Percentiles rank a stretch among this genome's conserved stretches.
These are phyloP conservation scores for Phylloporus rhodoxanthus DNA, from an alignment of 768 basidiomycete species.

Conservation along the genomic window DNA sequence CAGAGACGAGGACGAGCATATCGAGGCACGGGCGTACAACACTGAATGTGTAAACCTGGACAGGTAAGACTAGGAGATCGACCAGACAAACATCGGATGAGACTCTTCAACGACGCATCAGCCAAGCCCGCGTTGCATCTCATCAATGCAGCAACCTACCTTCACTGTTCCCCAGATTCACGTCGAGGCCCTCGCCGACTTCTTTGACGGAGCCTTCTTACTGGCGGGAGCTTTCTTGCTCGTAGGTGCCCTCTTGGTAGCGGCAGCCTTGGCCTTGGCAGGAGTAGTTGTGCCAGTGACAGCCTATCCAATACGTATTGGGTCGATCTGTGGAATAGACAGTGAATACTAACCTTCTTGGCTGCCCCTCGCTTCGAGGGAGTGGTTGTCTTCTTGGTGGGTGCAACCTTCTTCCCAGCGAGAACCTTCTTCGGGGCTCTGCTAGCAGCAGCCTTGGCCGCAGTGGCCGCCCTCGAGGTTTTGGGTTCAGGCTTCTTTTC, in stretches of 20 bases:
- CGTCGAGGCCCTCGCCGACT: conserved; percentile 15
- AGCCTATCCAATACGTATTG: conserved; percentile 33
- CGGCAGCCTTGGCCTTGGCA: conserved; percentile 28
- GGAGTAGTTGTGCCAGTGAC: conserved; percentile 45
- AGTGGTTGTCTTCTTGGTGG: conserved; percentile 37
- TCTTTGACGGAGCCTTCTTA: conserved; percentile 24
- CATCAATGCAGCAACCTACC: background rate
- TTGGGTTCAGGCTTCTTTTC: conserved; percentile 29
- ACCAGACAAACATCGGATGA: background rate
- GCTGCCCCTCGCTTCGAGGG: conserved; percentile 46
- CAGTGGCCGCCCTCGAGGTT: conserved; percentile 19
- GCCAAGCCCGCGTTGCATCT: background rate
- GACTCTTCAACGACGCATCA: background rate
- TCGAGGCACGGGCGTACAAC: conserved; percentile 28
- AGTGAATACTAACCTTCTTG: conserved; percentile 50
- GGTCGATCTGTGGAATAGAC: background rate
- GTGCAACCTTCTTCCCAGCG: conserved; percentile 28
- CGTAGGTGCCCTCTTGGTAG: conserved; percentile 31
- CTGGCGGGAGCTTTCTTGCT: conserved; percentile 22
- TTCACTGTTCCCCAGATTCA: conserved; percentile 9
- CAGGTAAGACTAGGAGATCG: conserved; percentile 8
- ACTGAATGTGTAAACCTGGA: conserved; percentile 9
- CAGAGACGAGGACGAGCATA: conserved; percentile 18
- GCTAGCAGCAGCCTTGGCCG: conserved; percentile 9
- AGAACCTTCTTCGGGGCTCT: conserved; percentile 32